Percentiles rank a stretch among this genome's conserved stretches.
phyloP scores from a whole-genome alignment of 2,329 filamentous ascomycete species.

The Penicillium sp. region DNA sequence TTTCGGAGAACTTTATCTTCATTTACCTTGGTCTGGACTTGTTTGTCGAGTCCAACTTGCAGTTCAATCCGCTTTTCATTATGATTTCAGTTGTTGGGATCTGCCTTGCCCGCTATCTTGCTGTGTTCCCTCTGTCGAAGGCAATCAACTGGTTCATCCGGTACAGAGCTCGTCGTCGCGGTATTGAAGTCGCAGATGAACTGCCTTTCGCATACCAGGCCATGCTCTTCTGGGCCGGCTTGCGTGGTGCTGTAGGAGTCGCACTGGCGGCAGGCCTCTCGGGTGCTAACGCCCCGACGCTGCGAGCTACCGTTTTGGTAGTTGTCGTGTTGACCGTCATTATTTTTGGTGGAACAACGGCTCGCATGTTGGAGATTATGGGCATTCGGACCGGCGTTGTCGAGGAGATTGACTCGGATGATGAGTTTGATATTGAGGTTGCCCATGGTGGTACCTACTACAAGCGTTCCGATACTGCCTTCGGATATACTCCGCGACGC shows the following conservation, averaged over 20 bases:
- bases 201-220: slow-evolving; percentile 93
- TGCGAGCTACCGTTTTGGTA: slow-evolving; percentile 93
- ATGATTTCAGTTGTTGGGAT: slow-evolving; percentile 90
- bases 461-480: slow-evolving; percentile 73
- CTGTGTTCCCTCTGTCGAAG: slow-evolving; percentile 88
- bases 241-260: slow-evolving; percentile 93
- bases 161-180: slow-evolving; percentile 76
- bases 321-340: slow-evolving; percentile 98
- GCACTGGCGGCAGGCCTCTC: slow-evolving; percentile 85
- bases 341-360: slow-evolving; percentile 96
- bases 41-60: slow-evolving; percentile 84
- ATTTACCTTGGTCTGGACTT: slow-evolving; percentile 95
- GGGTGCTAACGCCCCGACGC: slow-evolving; percentile 75
- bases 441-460: slow-evolving; percentile 72
- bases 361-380: slow-evolving; percentile 94
- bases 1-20: slow-evolving; percentile 99
- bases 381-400: slow-evolving; percentile 96
- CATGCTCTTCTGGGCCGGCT: slow-evolving; percentile 99
- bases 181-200: slow-evolving; percentile 77
- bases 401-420: slow-evolving; percentile 95
- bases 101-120: slow-evolving; percentile 86
- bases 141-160: slow-evolving; percentile 91
- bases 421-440: slow-evolving; percentile 94
- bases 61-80: slow-evolving; percentile 93
- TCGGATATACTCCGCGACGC: slow-evolving; percentile 73